phyloP scores from a whole-genome alignment of 1,139 yeast species.

The Wickerhamomyces sp. region DNA sequence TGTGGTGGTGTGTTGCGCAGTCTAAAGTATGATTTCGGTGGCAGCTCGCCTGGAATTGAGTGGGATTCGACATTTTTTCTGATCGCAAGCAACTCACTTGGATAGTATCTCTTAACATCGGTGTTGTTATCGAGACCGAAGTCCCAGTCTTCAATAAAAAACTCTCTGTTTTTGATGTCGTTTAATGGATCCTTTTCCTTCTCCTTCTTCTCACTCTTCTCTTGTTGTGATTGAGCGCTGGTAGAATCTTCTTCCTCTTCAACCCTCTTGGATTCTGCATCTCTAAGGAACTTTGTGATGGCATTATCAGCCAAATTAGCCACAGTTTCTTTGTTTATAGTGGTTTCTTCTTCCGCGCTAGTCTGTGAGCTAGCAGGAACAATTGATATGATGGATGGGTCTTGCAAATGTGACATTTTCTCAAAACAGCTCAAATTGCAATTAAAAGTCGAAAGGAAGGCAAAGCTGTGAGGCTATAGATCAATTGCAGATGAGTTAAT shows the following conservation, averaged over 20 bases:
- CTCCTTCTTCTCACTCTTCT: slow-evolving; percentile 4
- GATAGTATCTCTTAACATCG: slow-evolving; percentile 13
- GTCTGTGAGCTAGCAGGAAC: neutral
- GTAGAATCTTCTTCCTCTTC: slow-evolving; percentile 18
- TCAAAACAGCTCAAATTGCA: neutral
- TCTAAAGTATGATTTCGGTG: slow-evolving; percentile 20
- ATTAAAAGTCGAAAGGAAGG: neutral
- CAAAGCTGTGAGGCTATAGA: neutral
- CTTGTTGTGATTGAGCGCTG: neutral
- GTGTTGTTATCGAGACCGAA: slow-evolving; percentile 10
- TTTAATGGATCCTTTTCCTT: slow-evolving; percentile 8
- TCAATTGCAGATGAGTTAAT: neutral
- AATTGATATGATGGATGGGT: slow-evolving; percentile 15
- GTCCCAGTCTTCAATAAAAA: slow-evolving; percentile 17
- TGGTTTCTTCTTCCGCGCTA: neutral
- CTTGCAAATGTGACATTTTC: slow-evolving; percentile 10
- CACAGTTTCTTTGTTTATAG: neutral
- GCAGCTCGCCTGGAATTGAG: slow-evolving; percentile 15
- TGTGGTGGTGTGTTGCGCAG: slow-evolving; percentile 9
- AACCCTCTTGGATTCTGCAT: slow-evolving; percentile 21
- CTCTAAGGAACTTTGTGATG: slow-evolving; percentile 19
- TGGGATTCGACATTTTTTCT: slow-evolving; percentile 10
- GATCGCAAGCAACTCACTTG: slow-evolving; percentile 16
- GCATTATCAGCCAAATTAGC: slow-evolving; percentile 14
- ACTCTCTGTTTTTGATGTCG: slow-evolving; percentile 8